Conservation (phyloP, 768 basidiomycete species). For the Suillus variegatus region DNA sequence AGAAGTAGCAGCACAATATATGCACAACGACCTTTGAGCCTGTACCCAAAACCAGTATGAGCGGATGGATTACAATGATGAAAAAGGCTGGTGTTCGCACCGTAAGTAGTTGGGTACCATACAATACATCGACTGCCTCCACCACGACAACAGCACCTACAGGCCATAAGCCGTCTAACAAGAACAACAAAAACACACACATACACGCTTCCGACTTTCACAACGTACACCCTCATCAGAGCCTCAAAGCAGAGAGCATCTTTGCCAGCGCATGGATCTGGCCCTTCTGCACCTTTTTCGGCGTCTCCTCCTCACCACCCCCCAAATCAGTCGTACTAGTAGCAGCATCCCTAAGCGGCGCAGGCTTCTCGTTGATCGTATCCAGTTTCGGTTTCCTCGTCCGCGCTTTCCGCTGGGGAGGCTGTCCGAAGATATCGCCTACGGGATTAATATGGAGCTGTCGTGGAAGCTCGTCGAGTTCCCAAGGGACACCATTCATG, state of each 20-base stretch:
- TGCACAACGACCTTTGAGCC: not conserved
- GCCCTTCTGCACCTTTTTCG: conserved; percentile 83
- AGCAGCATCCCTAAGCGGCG: conserved; percentile 52
- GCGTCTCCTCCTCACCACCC: conserved; percentile 45
- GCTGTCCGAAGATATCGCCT: conserved; percentile 59
- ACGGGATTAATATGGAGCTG: conserved; percentile 61
- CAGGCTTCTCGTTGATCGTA: conserved; percentile 74
- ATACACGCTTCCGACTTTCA: conserved; percentile 6
- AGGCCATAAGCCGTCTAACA: conserved; percentile 9
- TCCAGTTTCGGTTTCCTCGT: conserved; percentile 67
- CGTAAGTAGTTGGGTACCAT: conserved; percentile 49
- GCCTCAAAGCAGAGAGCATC: conserved; percentile 83
- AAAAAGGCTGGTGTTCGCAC: conserved; percentile 36
- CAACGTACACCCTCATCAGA: conserved; percentile 34
- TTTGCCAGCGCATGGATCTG: conserved; percentile 90
- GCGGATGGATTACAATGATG: conserved; percentile 23
- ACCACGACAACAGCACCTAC: conserved; percentile 25
- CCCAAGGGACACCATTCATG: conserved; percentile 79
- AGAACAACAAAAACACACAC: conserved; percentile 4
- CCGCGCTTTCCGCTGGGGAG: conserved; percentile 62
- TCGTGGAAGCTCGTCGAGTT: conserved; percentile 67
- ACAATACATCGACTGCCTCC: conserved; percentile 47
- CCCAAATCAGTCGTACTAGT: conserved; percentile 76
- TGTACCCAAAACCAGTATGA: conserved; percentile 18
- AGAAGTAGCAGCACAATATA: not conserved